A percentile compares a stretch with the other conserved stretches of the same genome.
Evolutionary conservation across 768 basidiomycete species (phyloP).

Genomic region (Phylloporus rhodoxanthus): DNA sequence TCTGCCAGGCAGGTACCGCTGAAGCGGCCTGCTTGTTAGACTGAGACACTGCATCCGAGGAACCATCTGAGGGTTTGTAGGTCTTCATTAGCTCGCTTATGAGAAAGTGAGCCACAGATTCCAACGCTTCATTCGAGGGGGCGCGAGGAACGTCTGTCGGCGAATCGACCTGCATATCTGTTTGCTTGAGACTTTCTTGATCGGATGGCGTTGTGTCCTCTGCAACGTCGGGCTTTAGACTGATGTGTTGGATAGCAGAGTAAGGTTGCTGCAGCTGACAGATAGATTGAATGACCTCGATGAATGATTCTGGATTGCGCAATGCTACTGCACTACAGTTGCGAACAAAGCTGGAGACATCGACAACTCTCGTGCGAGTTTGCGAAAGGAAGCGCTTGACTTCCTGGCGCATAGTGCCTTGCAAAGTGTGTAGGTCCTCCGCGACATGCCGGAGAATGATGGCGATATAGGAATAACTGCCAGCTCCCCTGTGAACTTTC

Average conservation of each 20-base stretch:
- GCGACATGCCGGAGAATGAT: slow-evolving; percentile 89
- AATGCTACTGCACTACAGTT: slow-evolving; percentile 74
- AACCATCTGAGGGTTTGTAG: slow-evolving; percentile 43
- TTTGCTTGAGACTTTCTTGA: slow-evolving; percentile 18
- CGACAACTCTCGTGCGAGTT: slow-evolving; percentile 62
- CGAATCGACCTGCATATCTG: slow-evolving; percentile 60
- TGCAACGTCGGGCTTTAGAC: slow-evolving; percentile 41
- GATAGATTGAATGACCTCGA: slow-evolving; percentile 62
- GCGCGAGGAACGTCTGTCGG: slow-evolving; percentile 20
- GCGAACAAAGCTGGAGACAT: slow-evolving; percentile 67
- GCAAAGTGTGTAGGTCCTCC: slow-evolving; percentile 65
- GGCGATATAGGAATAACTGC: slow-evolving; percentile 77
- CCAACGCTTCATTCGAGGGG: slow-evolving; percentile 41
- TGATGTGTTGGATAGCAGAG: slow-evolving; percentile 50
- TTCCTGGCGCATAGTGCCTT: slow-evolving; percentile 73
- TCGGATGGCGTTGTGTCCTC: slow-evolving; percentile 8
- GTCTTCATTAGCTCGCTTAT: slow-evolving; percentile 63
- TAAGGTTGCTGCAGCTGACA: slow-evolving; percentile 71
- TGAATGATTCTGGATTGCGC: slow-evolving; percentile 72
- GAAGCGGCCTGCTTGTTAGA: slow-evolving; percentile 10
- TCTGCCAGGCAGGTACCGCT: slow-evolving; percentile 8
- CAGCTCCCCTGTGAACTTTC: slow-evolving; percentile 48
- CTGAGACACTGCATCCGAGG: slow-evolving; percentile 14
- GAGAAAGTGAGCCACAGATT: slow-evolving; percentile 63
- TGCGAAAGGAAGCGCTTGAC: slow-evolving; percentile 76